These are phyloP conservation scores for Apium graveolens DNA, from an alignment of 129 eudicot genomes.

Conservation along the genomic window DNA sequence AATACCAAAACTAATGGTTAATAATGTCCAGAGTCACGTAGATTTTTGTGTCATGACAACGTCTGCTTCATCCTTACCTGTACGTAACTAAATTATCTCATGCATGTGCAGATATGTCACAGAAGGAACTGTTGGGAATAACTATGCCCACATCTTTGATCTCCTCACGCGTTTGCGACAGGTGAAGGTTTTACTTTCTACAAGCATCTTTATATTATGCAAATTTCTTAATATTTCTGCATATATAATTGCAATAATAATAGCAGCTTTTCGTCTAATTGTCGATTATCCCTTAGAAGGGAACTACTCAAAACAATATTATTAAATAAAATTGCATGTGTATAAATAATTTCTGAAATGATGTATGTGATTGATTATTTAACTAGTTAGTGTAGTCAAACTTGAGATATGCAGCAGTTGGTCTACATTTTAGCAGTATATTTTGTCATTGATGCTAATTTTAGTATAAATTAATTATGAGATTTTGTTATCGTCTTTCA, in stretches of 20 bases:
- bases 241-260: neutral
- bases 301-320: neutral
- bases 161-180: conserved; percentile 88
- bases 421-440: no score
- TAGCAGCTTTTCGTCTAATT: neutral
- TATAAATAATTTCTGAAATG: neutral
- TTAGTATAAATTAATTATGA: neutral
- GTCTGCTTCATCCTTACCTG: neutral
- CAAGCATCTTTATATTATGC: neutral
- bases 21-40: neutral
- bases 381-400: no score
- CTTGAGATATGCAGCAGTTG: no score
- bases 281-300: neutral
- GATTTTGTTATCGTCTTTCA: neutral
- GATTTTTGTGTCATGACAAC: neutral
- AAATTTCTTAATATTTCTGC: neutral
- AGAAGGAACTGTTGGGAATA: conserved; percentile 75
- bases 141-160: conserved; percentile 94
- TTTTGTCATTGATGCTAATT: no score
- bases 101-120: conserved; percentile 51
- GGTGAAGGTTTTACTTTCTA: conserved; percentile 29
- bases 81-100: conserved; percentile 6
- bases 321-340: no score
- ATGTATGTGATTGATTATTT: no score
- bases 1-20: neutral